Evolutionary conservation across 441 rosid species (phyloP).

Genomic region (Populus trichocarpa): DNA sequence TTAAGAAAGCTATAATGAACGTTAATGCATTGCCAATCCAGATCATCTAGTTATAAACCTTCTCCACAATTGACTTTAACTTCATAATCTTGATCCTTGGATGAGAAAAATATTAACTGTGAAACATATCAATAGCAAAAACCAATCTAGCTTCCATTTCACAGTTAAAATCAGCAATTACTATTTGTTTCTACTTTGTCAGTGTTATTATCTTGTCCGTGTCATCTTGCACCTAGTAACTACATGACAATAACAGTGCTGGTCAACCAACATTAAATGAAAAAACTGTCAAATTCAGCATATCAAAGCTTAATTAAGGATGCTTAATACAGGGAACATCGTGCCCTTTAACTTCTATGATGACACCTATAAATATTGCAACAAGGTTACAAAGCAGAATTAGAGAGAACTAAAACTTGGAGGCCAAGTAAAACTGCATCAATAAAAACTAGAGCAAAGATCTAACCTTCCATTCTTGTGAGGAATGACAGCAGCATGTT

Average conservation of each 20-base stretch:
- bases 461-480: conserved; percentile 89
- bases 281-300: neutral
- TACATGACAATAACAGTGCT: neutral
- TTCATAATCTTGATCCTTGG: neutral
- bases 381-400: neutral
- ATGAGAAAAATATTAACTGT: neutral
- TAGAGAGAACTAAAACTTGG: neutral
- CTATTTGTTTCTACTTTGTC: neutral
- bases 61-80: neutral
- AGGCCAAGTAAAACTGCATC: neutral
- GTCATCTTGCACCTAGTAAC: neutral
- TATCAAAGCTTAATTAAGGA: neutral
- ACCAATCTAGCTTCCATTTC: neutral
- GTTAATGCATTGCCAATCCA: neutral
- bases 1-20: neutral
- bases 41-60: neutral
- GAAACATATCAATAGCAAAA: neutral
- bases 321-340: neutral
- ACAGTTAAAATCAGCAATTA: neutral
- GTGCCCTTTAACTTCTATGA: neutral
- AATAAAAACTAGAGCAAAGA: conserved; percentile 3
- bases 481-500: conserved; percentile 92
- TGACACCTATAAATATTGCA: neutral
- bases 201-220: neutral
- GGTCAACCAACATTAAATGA: neutral